These are phyloP conservation scores for Penicillium sclerotiorum DNA, from an alignment of 2,329 filamentous ascomycete genomes.

Conservation along the genomic window DNA sequence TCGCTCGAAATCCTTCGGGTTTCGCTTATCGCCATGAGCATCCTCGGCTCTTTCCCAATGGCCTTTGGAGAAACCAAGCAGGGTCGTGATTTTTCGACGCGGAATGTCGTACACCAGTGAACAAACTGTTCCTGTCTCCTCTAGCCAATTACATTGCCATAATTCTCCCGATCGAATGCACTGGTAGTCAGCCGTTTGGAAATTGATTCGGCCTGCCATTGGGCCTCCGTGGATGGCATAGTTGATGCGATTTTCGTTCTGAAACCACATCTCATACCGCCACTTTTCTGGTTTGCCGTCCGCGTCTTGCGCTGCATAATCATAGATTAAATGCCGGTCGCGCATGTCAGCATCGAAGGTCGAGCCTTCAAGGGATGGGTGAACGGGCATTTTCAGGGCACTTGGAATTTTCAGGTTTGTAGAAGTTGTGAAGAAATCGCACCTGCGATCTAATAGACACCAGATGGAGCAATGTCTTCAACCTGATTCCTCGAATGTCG, in stretches of 20 bases:
- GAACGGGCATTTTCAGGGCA: constrained; percentile 27
- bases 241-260: constrained; percentile 56
- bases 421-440: too few relatives aligned
- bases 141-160: constrained; percentile 64
- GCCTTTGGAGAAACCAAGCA: constrained; percentile 58
- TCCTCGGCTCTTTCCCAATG: constrained; percentile 57
- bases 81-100: constrained; percentile 52
- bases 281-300: constrained; percentile 59
- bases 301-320: constrained; percentile 55
- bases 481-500: too few relatives aligned
- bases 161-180: constrained; percentile 61
- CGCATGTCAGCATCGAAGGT: constrained; percentile 56
- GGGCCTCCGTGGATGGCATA: constrained; percentile 64
- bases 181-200: constrained; percentile 58
- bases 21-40: constrained; percentile 61
- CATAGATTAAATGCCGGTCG: constrained; percentile 60
- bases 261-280: constrained; percentile 66
- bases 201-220: constrained; percentile 59
- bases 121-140: constrained; percentile 61
- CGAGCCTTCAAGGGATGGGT: constrained; percentile 19
- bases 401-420: neutral
- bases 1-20: constrained; percentile 52
- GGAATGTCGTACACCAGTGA: constrained; percentile 60
- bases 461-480: too few relatives aligned
- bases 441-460: too few relatives aligned